These are phyloP conservation scores for Entomortierella lignicola DNA, from an alignment of 192 early-diverging fungal genomes.

Conservation along the genomic window DNA sequence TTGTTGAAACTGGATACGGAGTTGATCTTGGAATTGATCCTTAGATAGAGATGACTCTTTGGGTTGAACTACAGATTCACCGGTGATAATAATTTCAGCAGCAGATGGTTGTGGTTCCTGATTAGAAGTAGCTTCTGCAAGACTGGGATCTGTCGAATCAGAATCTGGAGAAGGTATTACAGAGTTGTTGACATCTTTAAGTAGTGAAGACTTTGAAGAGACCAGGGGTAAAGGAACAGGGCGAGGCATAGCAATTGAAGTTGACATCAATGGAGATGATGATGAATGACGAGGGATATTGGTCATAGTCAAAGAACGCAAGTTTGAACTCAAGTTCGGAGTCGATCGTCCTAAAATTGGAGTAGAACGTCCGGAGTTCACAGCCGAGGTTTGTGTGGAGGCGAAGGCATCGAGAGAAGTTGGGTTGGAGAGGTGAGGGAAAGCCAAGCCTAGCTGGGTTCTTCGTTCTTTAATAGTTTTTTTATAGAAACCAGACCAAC, in stretches of 20 bases:
- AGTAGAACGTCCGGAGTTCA: conserved; percentile 33
- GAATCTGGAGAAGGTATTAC: not conserved
- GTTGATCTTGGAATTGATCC: not conserved
- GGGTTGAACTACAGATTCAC: not conserved
- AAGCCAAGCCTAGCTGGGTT: conserved; percentile 70
- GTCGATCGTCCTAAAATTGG: conserved; percentile 14
- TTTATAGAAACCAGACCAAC: conserved; percentile 84
- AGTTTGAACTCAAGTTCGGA: not conserved
- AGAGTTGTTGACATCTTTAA: not conserved
- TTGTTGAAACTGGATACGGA: conserved; percentile 2
- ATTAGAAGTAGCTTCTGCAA: not conserved
- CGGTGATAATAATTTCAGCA: not conserved
- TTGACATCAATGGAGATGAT: not conserved
- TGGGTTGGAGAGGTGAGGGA: conserved; percentile 56
- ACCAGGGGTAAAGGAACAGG: conserved; percentile 4
- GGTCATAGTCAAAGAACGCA: conserved; percentile 17
- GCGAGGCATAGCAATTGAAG: not conserved
- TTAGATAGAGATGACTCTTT: not conserved
- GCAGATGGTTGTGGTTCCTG: not conserved
- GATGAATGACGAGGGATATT: not conserved
- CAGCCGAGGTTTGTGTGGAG: conserved; percentile 49
- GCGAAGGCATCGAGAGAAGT: conserved; percentile 51
- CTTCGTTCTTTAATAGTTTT: conserved; percentile 78
- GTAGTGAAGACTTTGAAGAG: not conserved
- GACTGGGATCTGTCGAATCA: not conserved